These are phyloP conservation scores for Clitopilus hobsonii DNA, from an alignment of 768 basidiomycete species.

Conservation along the genomic window DNA sequence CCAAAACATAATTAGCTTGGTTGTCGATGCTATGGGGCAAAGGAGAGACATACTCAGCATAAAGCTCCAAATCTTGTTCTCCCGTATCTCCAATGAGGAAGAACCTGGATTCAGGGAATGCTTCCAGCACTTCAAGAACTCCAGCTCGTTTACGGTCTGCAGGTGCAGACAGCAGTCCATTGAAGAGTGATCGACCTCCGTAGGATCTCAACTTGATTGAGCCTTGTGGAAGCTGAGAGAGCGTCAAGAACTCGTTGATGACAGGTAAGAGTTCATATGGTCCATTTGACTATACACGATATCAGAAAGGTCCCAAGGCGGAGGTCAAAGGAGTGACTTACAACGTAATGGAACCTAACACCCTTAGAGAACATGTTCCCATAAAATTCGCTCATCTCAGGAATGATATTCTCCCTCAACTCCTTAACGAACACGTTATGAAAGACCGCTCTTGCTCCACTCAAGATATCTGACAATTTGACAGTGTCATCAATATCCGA, in stretches of 20 bases:
- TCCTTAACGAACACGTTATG: constrained; percentile 91
- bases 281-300: constrained; percentile 59
- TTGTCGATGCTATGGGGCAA: neutral
- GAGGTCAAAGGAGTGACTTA: constrained; percentile 32
- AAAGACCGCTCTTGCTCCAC: constrained; percentile 79
- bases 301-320: neutral
- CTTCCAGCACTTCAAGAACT: constrained; percentile 71
- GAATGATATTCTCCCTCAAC: constrained; percentile 70
- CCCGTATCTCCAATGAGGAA: constrained; percentile 89
- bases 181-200: constrained; percentile 77
- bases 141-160: constrained; percentile 79
- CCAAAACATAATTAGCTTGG: neutral
- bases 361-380: constrained; percentile 61
- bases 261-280: constrained; percentile 83
- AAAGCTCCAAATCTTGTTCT: constrained; percentile 94
- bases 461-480: constrained; percentile 72
- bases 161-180: constrained; percentile 76
- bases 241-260: constrained; percentile 66
- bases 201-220: constrained; percentile 84
- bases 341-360: constrained; percentile 85
- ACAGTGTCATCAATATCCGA: constrained; percentile 96
- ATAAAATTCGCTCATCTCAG: constrained; percentile 83
- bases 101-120: constrained; percentile 73
- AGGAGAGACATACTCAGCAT: constrained; percentile 47
- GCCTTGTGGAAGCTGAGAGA: constrained; percentile 68